phyloP scores from a whole-genome alignment of 106 monocot species.

The Phalaenopsis aphrodite region DNA sequence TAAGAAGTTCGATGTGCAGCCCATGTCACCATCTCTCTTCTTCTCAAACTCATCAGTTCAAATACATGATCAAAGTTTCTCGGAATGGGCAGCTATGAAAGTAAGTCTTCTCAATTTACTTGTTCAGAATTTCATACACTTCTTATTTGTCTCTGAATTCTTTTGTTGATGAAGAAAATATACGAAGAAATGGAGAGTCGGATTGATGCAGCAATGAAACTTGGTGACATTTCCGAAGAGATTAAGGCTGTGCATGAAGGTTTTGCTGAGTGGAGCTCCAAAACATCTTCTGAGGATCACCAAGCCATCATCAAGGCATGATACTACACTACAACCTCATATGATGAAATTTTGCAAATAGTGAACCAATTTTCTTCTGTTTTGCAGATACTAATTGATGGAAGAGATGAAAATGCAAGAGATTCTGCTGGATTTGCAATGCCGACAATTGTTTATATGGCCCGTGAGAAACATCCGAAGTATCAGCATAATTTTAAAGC shows the following conservation, averaged over 20 bases:
- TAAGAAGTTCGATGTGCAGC: constrained; percentile 49
- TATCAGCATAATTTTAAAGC: constrained; percentile 71
- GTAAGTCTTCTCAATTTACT: constrained; percentile 6
- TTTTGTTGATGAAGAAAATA: constrained; percentile 15
- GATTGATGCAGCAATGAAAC: constrained; percentile 16
- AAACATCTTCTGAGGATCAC: constrained; percentile 25
- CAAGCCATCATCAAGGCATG: constrained; percentile 41
- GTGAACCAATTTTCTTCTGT: background rate
- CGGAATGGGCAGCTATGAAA: constrained; percentile 34
- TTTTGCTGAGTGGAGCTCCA: constrained; percentile 30
- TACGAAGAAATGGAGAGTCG: constrained; percentile 44
- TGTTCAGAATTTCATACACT: background rate
- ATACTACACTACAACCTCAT: background rate
- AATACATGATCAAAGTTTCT: background rate
- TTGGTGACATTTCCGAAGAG: constrained; percentile 22
- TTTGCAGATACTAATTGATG: constrained; percentile 56
- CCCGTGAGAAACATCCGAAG: constrained; percentile 59
- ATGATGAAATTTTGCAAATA: background rate
- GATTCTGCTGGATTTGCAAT: constrained; percentile 29
- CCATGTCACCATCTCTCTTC: constrained; percentile 54
- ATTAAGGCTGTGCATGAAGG: constrained; percentile 28
- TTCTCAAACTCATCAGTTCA: constrained; percentile 17
- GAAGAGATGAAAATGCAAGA: constrained; percentile 28
- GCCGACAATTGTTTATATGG: constrained; percentile 72
- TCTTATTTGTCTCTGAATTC: background rate